phyloP scores from a whole-genome alignment of 345 rosid genomes.

The Ricinus communis region DNA sequence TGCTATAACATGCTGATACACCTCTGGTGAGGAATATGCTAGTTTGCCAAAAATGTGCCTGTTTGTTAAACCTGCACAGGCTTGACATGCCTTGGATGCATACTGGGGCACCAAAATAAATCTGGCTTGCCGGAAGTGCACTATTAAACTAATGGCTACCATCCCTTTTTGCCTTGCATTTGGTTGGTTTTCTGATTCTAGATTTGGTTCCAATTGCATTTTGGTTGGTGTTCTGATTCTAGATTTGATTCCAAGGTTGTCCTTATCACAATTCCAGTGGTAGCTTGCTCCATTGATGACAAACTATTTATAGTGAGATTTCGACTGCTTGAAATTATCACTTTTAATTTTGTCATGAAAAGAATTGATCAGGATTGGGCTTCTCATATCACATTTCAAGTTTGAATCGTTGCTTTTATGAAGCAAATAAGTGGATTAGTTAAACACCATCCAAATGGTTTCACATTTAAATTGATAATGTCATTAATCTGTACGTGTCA shows the following conservation, averaged over 20 bases:
- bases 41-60: not conserved
- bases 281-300: not conserved
- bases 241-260: not conserved
- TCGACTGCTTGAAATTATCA: not conserved
- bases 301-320: not conserved
- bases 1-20: not conserved
- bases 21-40: not conserved
- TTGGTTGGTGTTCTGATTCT: not conserved
- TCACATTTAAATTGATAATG: not conserved
- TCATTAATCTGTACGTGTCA: not conserved
- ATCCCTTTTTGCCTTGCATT: not conserved
- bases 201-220: not conserved
- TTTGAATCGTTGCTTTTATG: not conserved
- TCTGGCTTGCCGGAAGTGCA: constrained; percentile 4
- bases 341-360: not conserved
- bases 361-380: not conserved
- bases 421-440: not conserved
- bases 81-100: too few relatives aligned
- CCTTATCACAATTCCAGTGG: not conserved
- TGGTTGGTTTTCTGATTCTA: not conserved
- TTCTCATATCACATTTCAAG: not conserved
- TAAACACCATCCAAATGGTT: not conserved
- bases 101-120: not conserved
- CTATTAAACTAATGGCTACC: not conserved
- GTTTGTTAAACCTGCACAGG: too few relatives aligned